Percentiles rank a stretch among this genome's conserved stretches.
phyloP scores from a whole-genome alignment of 129 eudicot genomes.

The Oenanthe sinensis region DNA sequence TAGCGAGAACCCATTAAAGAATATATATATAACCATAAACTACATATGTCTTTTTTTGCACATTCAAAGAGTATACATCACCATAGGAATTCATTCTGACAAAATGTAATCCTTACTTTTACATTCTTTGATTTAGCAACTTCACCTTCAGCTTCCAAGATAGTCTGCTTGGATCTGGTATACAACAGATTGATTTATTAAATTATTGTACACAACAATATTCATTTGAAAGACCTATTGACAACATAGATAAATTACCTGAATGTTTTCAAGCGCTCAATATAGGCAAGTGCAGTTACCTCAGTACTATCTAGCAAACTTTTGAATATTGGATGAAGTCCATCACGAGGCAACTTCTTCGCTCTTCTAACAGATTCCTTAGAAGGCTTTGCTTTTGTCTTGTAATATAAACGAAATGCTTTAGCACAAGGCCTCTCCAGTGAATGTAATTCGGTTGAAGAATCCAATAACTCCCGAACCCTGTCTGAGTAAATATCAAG shows the following conservation, averaged over 20 bases:
- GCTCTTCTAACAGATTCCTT: slow-evolving; percentile 72
- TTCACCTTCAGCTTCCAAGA: slow-evolving; percentile 93
- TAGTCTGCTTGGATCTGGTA: slow-evolving; percentile 82
- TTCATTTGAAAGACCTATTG: neutral
- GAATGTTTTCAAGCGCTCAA: slow-evolving; percentile 67
- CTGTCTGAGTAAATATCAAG: no score
- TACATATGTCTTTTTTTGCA: neutral
- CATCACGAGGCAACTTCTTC: slow-evolving; percentile 67
- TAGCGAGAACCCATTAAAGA: neutral
- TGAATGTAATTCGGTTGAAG: slow-evolving; percentile 54
- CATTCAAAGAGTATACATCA: neutral
- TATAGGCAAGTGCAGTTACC: slow-evolving; percentile 63
- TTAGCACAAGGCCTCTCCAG: slow-evolving; percentile 50
- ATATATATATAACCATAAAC: neutral
- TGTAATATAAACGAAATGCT: slow-evolving; percentile 65
- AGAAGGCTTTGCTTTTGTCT: slow-evolving; percentile 73
- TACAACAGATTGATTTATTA: slow-evolving; percentile 12
- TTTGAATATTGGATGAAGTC: slow-evolving; percentile 85
- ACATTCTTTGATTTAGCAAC: slow-evolving; percentile 63
- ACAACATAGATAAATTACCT: slow-evolving; percentile 29
- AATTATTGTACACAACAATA: neutral
- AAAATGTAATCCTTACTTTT: slow-evolving; percentile 29
- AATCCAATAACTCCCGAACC: slow-evolving; percentile 30
- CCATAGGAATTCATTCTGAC: neutral
- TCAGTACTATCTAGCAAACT: slow-evolving; percentile 49